Evolutionary conservation across 345 rosid genomes (phyloP).

Genomic region (Hypericum androsaemum): DNA sequence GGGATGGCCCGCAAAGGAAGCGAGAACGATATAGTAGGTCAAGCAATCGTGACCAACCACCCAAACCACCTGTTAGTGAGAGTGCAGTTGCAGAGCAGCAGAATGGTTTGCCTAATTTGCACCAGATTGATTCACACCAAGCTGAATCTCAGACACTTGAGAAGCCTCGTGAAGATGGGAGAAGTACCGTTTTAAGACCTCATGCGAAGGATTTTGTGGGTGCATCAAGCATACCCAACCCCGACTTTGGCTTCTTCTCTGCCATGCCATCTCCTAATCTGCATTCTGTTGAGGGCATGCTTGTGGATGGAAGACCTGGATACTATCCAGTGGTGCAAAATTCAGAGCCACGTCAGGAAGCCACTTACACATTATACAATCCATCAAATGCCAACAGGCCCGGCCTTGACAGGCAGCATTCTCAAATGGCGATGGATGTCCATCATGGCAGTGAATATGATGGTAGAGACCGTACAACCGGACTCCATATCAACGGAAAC

Average conservation of each 20-base stretch:
- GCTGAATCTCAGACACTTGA: constrained; percentile 33
- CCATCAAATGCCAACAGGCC: constrained; percentile 37
- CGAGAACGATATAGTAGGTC: constrained; percentile 37
- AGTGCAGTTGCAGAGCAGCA: constrained; percentile 26
- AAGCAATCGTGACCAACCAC: constrained; percentile 25
- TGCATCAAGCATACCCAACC: constrained; percentile 20
- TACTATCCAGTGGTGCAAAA: constrained; percentile 37
- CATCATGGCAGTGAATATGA: constrained; percentile 30
- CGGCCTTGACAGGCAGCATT: constrained; percentile 29
- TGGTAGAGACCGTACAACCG: constrained; percentile 23
- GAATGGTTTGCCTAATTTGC: constrained; percentile 49
- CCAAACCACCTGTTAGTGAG: constrained; percentile 19
- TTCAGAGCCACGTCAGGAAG: constrained; percentile 34
- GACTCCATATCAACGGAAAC: constrained; percentile 30
- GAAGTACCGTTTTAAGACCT: constrained; percentile 22
- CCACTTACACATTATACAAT: constrained; percentile 36
- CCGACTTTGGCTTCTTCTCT: constrained; percentile 35
- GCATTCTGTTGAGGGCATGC: constrained; percentile 34
- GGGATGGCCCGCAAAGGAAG: constrained; percentile 30
- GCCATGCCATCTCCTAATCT: constrained; percentile 35
- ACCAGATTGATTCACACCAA: constrained; percentile 31
- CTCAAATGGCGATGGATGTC: constrained; percentile 30
- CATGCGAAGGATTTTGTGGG: constrained; percentile 33
- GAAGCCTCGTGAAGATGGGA: constrained; percentile 25
- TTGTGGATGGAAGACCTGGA: constrained; percentile 47